Evolutionary conservation across 2,329 filamentous ascomycete species (phyloP).

Genomic region (Plenodomus tracheiphilus): DNA sequence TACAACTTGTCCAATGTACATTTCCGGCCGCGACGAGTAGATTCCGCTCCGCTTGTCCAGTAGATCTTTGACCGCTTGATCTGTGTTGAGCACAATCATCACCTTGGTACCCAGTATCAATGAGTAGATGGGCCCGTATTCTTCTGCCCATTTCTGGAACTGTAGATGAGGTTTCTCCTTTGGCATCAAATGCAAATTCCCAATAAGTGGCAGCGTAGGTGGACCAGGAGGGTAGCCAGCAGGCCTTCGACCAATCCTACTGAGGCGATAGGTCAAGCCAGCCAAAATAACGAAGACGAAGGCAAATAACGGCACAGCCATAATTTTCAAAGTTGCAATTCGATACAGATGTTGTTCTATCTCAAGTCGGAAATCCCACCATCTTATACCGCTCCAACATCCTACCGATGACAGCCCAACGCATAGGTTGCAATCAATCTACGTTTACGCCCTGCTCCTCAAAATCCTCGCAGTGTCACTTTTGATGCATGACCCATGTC

Average conservation of each 20-base stretch:
- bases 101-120: slow-evolving; percentile 55
- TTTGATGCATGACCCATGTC: neutral
- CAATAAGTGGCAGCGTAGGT: slow-evolving; percentile 55
- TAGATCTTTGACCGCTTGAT: slow-evolving; percentile 55
- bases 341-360: neutral
- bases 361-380: no score
- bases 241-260: slow-evolving; percentile 32
- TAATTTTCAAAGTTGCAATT: neutral
- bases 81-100: slow-evolving; percentile 53
- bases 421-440: no score
- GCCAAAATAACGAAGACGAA: neutral
- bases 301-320: slow-evolving; percentile 4
- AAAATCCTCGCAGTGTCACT: neutral
- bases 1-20: slow-evolving; percentile 16
- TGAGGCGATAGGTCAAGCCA: slow-evolving; percentile 6
- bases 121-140: slow-evolving; percentile 57
- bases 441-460: neutral
- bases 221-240: slow-evolving; percentile 54
- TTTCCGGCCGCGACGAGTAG: slow-evolving; percentile 53
- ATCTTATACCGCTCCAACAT: no score
- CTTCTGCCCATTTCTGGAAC: slow-evolving; percentile 57
- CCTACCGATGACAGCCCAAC: no score
- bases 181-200: slow-evolving; percentile 57
- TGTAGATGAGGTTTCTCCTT: slow-evolving; percentile 48
- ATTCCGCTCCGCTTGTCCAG: slow-evolving; percentile 55